These are phyloP conservation scores for Trichodelitschia bisporula DNA, from an alignment of 495 filamentous ascomycete genomes.

Conservation along the genomic window DNA sequence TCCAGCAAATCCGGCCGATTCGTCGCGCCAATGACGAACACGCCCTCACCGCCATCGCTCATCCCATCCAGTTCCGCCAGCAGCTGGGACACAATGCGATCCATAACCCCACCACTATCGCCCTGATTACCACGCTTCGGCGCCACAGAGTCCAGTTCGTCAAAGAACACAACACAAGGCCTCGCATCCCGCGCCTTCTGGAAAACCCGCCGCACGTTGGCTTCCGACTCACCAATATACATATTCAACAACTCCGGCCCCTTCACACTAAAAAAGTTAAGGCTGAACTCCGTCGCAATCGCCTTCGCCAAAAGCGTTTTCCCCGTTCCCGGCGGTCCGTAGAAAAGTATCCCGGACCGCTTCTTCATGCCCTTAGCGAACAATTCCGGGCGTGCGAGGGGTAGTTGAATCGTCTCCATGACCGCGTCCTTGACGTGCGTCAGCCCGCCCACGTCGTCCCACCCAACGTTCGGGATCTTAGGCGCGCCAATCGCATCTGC, in stretches of 20 bases:
- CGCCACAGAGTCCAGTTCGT: slow-evolving; percentile 90
- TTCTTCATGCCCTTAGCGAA: slow-evolving; percentile 99
- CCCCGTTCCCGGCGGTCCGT: slow-evolving; percentile 87
- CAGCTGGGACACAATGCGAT: slow-evolving; percentile 88
- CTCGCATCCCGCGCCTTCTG: slow-evolving; percentile 80
- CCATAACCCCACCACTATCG: slow-evolving; percentile 96
- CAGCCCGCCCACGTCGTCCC: slow-evolving; percentile 90
- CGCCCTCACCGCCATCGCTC: slow-evolving; percentile 81
- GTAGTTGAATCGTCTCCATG: slow-evolving; percentile 88
- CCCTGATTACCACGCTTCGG: slow-evolving; percentile 96
- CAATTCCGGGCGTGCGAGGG: slow-evolving; percentile 74
- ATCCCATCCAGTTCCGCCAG: slow-evolving; percentile 92
- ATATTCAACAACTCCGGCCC: slow-evolving; percentile 94
- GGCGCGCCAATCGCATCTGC: slow-evolving; percentile 91
- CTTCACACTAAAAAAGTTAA: slow-evolving; percentile 99
- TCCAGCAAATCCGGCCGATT: slow-evolving; percentile 89
- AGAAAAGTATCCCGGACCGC: slow-evolving; percentile 90
- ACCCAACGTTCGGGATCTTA: slow-evolving; percentile 90
- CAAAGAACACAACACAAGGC: slow-evolving; percentile 98
- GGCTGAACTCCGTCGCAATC: slow-evolving; percentile 90
- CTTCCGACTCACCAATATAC: slow-evolving; percentile 98
- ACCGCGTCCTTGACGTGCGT: slow-evolving; percentile 87
- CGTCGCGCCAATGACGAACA: slow-evolving; percentile 94
- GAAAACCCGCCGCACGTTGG: slow-evolving; percentile 89
- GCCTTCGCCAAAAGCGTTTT: slow-evolving; percentile 95